A percentile compares a stretch with the other conserved stretches of the same genome.
phyloP scores from a whole-genome alignment of 352 stramenopile species.

The Phytophthora fragariaefolia region DNA sequence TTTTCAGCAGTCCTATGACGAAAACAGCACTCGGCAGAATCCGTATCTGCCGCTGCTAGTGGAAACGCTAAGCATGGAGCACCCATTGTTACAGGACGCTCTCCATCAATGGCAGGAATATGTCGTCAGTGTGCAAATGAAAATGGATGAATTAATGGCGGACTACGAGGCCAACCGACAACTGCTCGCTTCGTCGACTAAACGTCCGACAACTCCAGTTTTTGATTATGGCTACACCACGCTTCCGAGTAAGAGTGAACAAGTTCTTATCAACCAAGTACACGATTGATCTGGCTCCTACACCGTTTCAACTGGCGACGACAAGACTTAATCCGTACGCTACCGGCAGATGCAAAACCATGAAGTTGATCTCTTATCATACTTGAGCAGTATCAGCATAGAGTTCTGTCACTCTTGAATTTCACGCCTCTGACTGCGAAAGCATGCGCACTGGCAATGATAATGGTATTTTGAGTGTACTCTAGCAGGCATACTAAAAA shows the following conservation, averaged over 20 bases:
- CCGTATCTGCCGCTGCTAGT: slow-evolving; percentile 45
- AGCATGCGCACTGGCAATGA: no score
- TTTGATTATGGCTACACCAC: background rate
- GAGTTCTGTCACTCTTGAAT: no score
- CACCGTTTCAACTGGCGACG: background rate
- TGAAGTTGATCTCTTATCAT: no score
- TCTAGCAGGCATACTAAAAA: no score
- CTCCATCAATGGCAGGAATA: slow-evolving; percentile 40
- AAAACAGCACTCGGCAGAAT: slow-evolving; percentile 39
- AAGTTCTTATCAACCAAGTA: slow-evolving; percentile 4
- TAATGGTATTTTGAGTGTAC: no score
- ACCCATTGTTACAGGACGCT: slow-evolving; percentile 33
- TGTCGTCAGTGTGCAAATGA: slow-evolving; percentile 14
- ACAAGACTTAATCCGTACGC: no score
- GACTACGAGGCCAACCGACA: slow-evolving; percentile 47
- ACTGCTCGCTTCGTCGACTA: slow-evolving; percentile 23
- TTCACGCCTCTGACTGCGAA: no score
- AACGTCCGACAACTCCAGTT: background rate
- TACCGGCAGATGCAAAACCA: no score
- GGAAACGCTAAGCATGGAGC: slow-evolving; percentile 35
- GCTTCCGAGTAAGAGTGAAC: slow-evolving; percentile 15
- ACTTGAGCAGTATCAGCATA: no score
- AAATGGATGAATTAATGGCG: slow-evolving; percentile 31
- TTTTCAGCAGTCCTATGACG: slow-evolving; percentile 43
- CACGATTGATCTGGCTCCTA: background rate